Base-by-base conservation (phyloP, 2,329 filamentous ascomycete genomes). In the Sclerotinia borealis region DNA sequence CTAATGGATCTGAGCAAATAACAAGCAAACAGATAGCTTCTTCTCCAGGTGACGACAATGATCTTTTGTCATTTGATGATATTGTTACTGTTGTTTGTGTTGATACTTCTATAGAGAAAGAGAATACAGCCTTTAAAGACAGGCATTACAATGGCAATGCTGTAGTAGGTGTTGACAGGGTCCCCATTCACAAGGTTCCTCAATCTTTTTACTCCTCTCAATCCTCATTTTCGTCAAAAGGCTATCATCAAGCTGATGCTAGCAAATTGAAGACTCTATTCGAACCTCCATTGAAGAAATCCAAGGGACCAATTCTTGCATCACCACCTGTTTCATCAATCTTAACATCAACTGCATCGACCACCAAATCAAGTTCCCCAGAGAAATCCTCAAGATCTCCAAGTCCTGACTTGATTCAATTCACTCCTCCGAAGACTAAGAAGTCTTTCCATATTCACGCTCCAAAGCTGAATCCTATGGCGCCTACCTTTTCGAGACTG, bases 181-280 rank as follows among this genome's bases (percentile, higher is more conserved):
- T 27, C 25, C 3, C 10, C 17, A 27, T 34, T 19, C 34, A 34
- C 15, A 45, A 36, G 29, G 15, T n/a, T 31, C n/a, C 52, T 7
- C 27, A 22, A 31, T 56, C 22, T 56, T 31, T 19, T 37, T n/a
- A 17, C n/a, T 52, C 31, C 3, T 25, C 49, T 25, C 49, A 52
- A 52, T 25, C 25, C 7, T 11, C 13, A 54, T 29, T 25, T 17
- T 13, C 36, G 11, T 25, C 39, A 36, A 58, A 36, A 4, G 41
- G 41, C n/a, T 25, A 58, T 34, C 54, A 58, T 34, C 54, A 58
- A 58, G 54, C 11, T 58, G 54, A 58, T 58, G 29, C 39, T 27
- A 11, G 11, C n/a, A 45, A 25, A 25, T n/a, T 11, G 39, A 27
- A 19, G 1, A 45, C 13, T 1, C 34, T 36, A n/a, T 34, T 36